Base-by-base conservation (phyloP, 768 basidiomycete genomes). In the Macrolepiota fuliginosa region DNA sequence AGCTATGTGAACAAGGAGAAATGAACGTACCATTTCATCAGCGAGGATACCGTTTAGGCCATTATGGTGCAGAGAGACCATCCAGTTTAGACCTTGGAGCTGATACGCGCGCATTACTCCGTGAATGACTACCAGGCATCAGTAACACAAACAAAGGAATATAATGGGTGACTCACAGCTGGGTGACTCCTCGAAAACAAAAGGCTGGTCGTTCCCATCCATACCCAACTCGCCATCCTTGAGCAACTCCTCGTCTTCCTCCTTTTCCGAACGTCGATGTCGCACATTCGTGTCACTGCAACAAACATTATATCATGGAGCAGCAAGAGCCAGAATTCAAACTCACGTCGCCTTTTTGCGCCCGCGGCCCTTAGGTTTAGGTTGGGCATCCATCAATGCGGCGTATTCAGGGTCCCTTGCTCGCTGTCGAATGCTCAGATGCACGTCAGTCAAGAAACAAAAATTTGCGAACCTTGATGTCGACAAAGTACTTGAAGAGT, bases 31-130 rank as follows among this genome's bases (percentile, higher is more conserved):
- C 96, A 98, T 98, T 75, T 98, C 96, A 67, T 99, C 96, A 0
- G 96, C 96, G 7, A 98, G 85, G 61, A 98, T 98, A 53, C 96
- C 96, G 63, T 98, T 98, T 63, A 98, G 80, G 47, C 96, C 95
- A 67, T 98, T 97, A 70, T 97, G 94, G 68, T 99, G 90, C 2
- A 99, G 78, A 0, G 94, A 92, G 3, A 95, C 88, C 94, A 98
- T 91, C 96, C 96, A 97, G 71, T 96, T 96, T 46, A 98, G 74
- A 27, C 97, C 97, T 69, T 98, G 96, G 1, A 98, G 77, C 72
- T 98, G 97, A 72, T 99, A 99, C 24, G 88, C 82, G 24, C 97
- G 83, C 96, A 99, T 97, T 53, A 75, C 76, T 1, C 96, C 96
- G 51, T 91, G 82, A 70, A 98, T 93, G 71, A 88, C 96, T 96